These are phyloP conservation scores for Daedalea quercina DNA, from an alignment of 768 basidiomycete genomes.

Conservation along the genomic window DNA sequence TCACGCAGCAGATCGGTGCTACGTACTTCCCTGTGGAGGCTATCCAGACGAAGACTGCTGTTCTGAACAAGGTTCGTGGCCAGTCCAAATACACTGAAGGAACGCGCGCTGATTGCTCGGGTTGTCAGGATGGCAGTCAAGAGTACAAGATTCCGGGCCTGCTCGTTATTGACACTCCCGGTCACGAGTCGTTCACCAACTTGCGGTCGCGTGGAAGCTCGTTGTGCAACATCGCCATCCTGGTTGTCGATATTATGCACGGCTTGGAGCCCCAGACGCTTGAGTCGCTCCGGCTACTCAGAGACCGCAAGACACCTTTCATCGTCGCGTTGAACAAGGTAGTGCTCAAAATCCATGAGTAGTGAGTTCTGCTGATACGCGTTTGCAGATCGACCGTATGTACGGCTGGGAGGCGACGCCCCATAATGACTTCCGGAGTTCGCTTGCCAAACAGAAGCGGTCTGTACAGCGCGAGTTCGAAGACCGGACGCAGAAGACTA, in stretches of 20 bases:
- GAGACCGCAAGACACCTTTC: conserved; percentile 94
- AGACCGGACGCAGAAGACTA: conserved; percentile 77
- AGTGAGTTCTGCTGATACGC: background rate
- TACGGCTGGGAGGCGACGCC: conserved; percentile 92
- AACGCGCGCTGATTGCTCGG: no score
- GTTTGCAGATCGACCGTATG: conserved; percentile 85
- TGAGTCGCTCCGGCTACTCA: conserved; percentile 87
- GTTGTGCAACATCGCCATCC: conserved; percentile 96
- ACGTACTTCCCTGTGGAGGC: conserved; percentile 98
- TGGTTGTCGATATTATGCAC: conserved; percentile 99
- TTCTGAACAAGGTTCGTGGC: conserved; percentile 73
- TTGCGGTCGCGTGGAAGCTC: conserved; percentile 92
- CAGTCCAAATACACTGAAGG: no score
- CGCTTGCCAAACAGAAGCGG: conserved; percentile 72
- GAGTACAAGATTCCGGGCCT: conserved; percentile 98
- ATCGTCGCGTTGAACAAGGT: conserved; percentile 98
- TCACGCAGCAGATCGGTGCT: conserved; percentile 99
- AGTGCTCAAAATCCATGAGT: conserved; percentile 8
- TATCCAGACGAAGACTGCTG: conserved; percentile 86
- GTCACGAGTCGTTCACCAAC: conserved; percentile 99
- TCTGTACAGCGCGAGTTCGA: conserved; percentile 89
- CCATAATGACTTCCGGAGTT: conserved; percentile 89
- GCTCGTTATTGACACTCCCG: conserved; percentile 94
- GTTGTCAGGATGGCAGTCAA: conserved; percentile 74
- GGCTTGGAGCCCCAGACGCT: conserved; percentile 97